phyloP scores from a whole-genome alignment of 495 filamentous ascomycete genomes.

The Aspergillus wentii region DNA sequence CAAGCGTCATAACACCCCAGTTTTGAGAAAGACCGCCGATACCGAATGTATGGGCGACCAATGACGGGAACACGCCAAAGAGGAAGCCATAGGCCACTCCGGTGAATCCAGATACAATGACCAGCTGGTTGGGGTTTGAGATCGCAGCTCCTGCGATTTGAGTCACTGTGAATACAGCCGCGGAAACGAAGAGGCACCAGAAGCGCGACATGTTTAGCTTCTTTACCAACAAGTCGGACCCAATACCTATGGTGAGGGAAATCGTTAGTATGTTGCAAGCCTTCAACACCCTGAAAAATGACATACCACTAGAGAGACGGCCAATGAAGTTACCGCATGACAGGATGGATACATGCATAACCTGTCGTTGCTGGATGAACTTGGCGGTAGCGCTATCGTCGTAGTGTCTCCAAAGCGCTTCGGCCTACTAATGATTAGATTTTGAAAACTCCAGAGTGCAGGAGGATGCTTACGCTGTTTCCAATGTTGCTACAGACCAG shows the following conservation, averaged over 20 bases:
- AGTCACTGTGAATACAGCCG: conserved; percentile 71
- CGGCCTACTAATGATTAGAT: conserved; percentile 35
- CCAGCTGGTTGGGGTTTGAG: conserved; percentile 72
- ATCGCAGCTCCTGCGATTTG: conserved; percentile 78
- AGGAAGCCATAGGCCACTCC: conserved; percentile 91
- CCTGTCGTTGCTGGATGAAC: conserved; percentile 78
- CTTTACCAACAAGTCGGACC: conserved; percentile 85
- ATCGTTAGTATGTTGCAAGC: conserved; percentile 1
- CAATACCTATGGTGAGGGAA: conserved; percentile 54
- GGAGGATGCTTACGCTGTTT: conserved; percentile 59
- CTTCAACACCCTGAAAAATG: neutral
- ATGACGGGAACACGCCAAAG: conserved; percentile 90
- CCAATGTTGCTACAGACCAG: conserved; percentile 76
- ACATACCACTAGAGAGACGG: conserved; percentile 67
- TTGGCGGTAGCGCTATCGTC: conserved; percentile 65
- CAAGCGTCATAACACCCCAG: conserved; percentile 91
- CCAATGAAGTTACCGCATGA: conserved; percentile 82
- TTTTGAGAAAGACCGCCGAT: conserved; percentile 83
- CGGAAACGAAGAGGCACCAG: conserved; percentile 81
- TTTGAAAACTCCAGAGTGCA: neutral
- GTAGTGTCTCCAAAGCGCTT: conserved; percentile 76
- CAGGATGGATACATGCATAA: conserved; percentile 89
- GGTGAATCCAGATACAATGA: conserved; percentile 73
- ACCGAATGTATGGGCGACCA: conserved; percentile 89
- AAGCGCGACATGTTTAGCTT: conserved; percentile 71